Percentiles rank a stretch among this genome's conserved stretches.
Conservation (phyloP, 2,329 filamentous ascomycete genomes). For the Fusarium proliferatum region DNA sequence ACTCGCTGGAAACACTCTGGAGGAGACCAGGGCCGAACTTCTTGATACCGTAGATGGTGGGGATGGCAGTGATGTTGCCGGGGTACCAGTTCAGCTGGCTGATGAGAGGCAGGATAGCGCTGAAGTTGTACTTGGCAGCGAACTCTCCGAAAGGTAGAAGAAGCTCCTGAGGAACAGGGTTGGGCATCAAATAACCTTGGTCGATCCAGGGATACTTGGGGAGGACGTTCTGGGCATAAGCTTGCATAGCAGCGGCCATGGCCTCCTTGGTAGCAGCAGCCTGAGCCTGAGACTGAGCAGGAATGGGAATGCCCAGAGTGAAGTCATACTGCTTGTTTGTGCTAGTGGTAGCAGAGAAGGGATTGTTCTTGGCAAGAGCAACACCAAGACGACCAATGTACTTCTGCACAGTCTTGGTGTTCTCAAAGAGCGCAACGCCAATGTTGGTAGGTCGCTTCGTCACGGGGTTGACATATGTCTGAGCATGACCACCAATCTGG, state of each 20-base stretch:
- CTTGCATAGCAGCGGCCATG: not conserved
- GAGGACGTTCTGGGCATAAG: constrained; percentile 21
- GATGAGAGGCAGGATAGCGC: constrained; percentile 19
- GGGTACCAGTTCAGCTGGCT: constrained; percentile 34
- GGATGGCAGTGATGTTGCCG: constrained; percentile 26
- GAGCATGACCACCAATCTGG: constrained; percentile 37
- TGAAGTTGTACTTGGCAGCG: constrained; percentile 28
- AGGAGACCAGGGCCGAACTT: constrained; percentile 29
- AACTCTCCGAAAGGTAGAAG: constrained; percentile 31
- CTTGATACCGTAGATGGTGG: constrained; percentile 36
- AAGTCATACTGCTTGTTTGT: constrained; percentile 30
- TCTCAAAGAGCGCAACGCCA: constrained; percentile 26
- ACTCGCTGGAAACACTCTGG: constrained; percentile 5
- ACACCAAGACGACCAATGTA: constrained; percentile 30
- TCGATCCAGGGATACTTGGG: constrained; percentile 38
- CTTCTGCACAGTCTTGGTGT: constrained; percentile 20
- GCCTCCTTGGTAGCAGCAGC: constrained; percentile 2
- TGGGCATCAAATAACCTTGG: constrained; percentile 30
- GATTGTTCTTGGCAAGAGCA: not conserved
- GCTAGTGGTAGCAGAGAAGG: not conserved
- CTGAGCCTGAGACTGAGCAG: not conserved
- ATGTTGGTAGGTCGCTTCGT: constrained; percentile 24
- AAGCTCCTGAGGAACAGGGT: constrained; percentile 33
- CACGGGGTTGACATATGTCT: constrained; percentile 29
- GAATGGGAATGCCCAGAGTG: constrained; percentile 29